Percentiles rank a stretch among this genome's conserved stretches.
Conservation (phyloP, 257 asterid species). For the Ligustrum vulgare region DNA sequence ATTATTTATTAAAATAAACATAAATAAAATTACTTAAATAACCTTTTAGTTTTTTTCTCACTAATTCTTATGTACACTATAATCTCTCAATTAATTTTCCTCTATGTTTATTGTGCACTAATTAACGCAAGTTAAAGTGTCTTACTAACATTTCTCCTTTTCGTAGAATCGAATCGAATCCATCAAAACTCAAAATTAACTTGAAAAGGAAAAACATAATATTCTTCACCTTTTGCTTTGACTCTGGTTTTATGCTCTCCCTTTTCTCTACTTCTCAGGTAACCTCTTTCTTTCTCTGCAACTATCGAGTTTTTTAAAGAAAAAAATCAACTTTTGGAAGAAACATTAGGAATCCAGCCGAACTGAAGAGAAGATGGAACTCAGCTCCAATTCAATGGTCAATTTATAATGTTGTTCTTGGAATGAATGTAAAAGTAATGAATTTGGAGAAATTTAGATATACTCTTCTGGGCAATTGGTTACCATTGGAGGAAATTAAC, state of each 20-base stretch:
- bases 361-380: too few species aligned
- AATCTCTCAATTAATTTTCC: too few species aligned
- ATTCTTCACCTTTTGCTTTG: not conserved
- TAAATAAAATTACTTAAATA: too few species aligned
- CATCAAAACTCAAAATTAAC: slow-evolving; percentile 23
- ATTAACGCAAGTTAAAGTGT: too few species aligned
- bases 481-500: not conserved
- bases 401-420: not conserved
- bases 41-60: too few species aligned
- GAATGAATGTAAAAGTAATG: not conserved
- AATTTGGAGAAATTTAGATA: not conserved
- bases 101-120: too few species aligned
- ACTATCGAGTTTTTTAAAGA: not conserved
- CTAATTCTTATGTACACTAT: too few species aligned
- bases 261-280: slow-evolving; percentile 25
- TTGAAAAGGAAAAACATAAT: slow-evolving; percentile 14
- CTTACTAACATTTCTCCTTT: too few species aligned
- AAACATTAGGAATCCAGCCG: not conserved
- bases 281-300: not conserved
- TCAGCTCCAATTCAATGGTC: not conserved
- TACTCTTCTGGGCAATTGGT: not conserved
- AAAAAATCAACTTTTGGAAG: not conserved
- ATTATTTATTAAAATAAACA: too few species aligned
- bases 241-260: slow-evolving; percentile 1
- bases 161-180: too few species aligned